Base-by-base conservation (phyloP, 495 filamentous ascomycete species). In the Hypoxylon rickii region DNA sequence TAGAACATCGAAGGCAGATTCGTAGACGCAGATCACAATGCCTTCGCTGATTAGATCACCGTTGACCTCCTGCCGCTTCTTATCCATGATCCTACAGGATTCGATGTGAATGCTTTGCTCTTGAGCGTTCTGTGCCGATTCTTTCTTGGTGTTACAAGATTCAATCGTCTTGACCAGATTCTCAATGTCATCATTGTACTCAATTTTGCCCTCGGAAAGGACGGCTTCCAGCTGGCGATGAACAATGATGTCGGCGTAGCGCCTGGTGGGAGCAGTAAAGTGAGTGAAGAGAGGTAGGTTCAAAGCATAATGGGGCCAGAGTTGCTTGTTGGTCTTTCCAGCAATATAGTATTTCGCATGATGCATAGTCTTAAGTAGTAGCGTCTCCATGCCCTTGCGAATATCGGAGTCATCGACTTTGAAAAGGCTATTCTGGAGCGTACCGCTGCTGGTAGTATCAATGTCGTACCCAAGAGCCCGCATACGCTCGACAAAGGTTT, bases 31-130 rank as follows among this genome's bases (percentile, higher is more conserved):
- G 39, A 98, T 79, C 21, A 98, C 92, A 65, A 98, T 92, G 44
- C 94, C 95, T 69, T 97, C 95, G 75, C 89, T 93, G 72, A 97
- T 96, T 29, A 98, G 82, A 55, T 97, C 95, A 44, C 90, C 90
- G 40, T 90, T 90, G 62, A 87, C 80, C 58, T 95, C 88, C 59
- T 88, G 84, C 48, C 88, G 85, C 68, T 86, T 87, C 72, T 88
- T 89, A 67, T 97, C 92, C 87, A 98, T 96, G 41, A 83, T 85
- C 51, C 94, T 86, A 81, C 94, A 98, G 1, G 92, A 89, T 66
- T 97, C 95, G 63, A 98, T 97, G 72, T 98, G 94, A 57, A 98
- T 90, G 69, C 94, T 97, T 75, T 98, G 94, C 70, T 98, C 94
- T 66, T 97, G 94, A 7, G 94, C 94, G 64, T 89, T 92, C 73